These are phyloP conservation scores for Apostasia shenzhenica DNA, from an alignment of 106 monocot species.

Conservation along the genomic window DNA sequence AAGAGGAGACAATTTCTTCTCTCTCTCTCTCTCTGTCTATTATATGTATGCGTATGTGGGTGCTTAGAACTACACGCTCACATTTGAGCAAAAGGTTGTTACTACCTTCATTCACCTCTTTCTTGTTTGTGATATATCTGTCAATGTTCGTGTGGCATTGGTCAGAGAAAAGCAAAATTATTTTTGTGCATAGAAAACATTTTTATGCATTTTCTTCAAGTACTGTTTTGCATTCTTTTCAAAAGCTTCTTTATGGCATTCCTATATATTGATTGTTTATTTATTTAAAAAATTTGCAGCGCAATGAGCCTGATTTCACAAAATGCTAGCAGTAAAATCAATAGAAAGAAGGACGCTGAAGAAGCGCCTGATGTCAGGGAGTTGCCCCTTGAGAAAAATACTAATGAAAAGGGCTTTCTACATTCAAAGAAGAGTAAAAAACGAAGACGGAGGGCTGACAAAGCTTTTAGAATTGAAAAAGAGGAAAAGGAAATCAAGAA, in stretches of 20 bases:
- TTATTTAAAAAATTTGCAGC: background rate
- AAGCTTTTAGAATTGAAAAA: conserved; percentile 8
- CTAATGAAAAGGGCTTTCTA: background rate
- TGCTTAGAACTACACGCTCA: too few species aligned
- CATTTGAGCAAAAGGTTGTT: too few species aligned
- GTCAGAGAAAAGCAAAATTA: too few species aligned
- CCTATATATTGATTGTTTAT: background rate
- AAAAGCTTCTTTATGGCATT: background rate
- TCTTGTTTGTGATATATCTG: too few species aligned
- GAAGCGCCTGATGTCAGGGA: background rate
- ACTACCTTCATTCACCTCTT: too few species aligned
- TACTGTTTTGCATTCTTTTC: too few species aligned
- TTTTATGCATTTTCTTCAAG: too few species aligned
- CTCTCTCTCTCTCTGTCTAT: too few species aligned
- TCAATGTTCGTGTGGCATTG: too few species aligned
- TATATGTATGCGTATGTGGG: too few species aligned
- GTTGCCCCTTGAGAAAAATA: background rate
- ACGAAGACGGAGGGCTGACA: conserved; percentile 1
- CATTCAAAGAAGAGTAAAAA: conserved; percentile 29
- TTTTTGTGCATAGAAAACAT: too few species aligned
- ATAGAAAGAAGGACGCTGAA: conserved; percentile 5
- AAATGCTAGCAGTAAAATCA: conserved; percentile 2
- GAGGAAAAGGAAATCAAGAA: conserved; percentile 59
- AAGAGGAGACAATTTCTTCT: too few species aligned
- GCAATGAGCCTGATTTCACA: conserved; percentile 44